Conservation (phyloP, 1,284 basidiomycete species). For the Mycosarcoma mackinlayi region DNA sequence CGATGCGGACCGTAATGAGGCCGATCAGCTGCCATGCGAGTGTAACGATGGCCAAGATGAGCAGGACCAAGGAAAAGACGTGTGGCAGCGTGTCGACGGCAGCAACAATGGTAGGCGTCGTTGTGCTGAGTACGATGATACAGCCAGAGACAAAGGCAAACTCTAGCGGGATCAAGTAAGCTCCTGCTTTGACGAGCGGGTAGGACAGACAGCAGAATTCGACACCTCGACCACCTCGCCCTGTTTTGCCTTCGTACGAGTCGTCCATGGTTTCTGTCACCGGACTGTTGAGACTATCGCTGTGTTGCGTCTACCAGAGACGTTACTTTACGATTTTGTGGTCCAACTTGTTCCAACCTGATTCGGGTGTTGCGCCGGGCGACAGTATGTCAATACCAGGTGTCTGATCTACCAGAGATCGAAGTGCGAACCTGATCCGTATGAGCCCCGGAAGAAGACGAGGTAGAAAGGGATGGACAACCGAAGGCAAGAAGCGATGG, state of each 20-base stretch:
- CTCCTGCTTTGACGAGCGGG: slow-evolving; percentile 48
- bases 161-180: slow-evolving; percentile 50
- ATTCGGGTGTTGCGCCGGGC: too few relatives aligned
- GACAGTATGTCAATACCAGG: slow-evolving; percentile 28
- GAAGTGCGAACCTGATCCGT: slow-evolving; percentile 4
- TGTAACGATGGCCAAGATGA: slow-evolving; percentile 26
- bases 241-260: not conserved
- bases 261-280: slow-evolving; percentile 18
- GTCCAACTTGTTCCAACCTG: too few relatives aligned
- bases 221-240: slow-evolving; percentile 19
- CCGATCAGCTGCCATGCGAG: slow-evolving; percentile 47
- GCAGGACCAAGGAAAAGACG: slow-evolving; percentile 22
- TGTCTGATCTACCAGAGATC: slow-evolving; percentile 35
- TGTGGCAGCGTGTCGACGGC: slow-evolving; percentile 34
- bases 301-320: slow-evolving; percentile 19
- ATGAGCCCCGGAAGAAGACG: not conserved
- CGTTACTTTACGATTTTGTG: not conserved
- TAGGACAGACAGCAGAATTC: slow-evolving; percentile 51
- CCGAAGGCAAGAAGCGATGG: slow-evolving; percentile 4
- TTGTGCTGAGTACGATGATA: slow-evolving; percentile 39
- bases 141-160: slow-evolving; percentile 43
- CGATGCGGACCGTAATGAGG: slow-evolving; percentile 23
- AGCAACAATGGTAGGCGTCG: slow-evolving; percentile 44
- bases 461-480: slow-evolving; percentile 5
- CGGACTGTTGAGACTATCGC: not conserved